Evolutionary conservation across 768 basidiomycete species (phyloP).

Genomic region (Amanita pallidorosea): DNA sequence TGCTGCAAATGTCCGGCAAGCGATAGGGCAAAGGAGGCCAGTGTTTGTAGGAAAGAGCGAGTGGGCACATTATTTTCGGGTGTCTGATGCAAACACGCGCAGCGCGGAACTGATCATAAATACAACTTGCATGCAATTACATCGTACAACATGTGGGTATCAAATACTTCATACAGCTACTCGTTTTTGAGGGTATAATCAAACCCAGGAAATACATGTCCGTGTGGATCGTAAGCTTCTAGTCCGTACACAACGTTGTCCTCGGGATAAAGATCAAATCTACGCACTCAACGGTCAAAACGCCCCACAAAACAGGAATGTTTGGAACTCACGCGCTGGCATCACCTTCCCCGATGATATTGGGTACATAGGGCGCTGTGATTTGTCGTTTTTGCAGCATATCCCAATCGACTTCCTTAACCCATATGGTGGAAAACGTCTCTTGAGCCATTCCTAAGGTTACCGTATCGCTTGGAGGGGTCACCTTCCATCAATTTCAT

Average conservation of each 20-base stretch:
- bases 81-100: slow-evolving; percentile 26
- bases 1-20: slow-evolving; percentile 7
- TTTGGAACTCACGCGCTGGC: slow-evolving; percentile 69
- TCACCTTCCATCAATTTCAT: slow-evolving; percentile 85
- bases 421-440: slow-evolving; percentile 97
- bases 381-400: slow-evolving; percentile 77
- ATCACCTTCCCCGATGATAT: slow-evolving; percentile 88
- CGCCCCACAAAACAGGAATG: slow-evolving; percentile 6
- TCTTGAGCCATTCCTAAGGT: slow-evolving; percentile 75
- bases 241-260: slow-evolving; percentile 63
- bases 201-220: slow-evolving; percentile 66
- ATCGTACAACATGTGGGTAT: slow-evolving; percentile 6
- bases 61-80: slow-evolving; percentile 32
- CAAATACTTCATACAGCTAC: slow-evolving; percentile 6
- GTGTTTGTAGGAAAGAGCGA: slow-evolving; percentile 22
- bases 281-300: slow-evolving; percentile 15
- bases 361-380: slow-evolving; percentile 90
- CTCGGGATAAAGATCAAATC: slow-evolving; percentile 74
- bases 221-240: slow-evolving; percentile 47
- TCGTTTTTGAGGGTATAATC: slow-evolving; percentile 42
- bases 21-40: slow-evolving; percentile 14
- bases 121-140: background rate
- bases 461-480: slow-evolving; percentile 82
- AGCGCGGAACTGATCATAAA: background rate
- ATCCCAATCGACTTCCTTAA: slow-evolving; percentile 87